Evolutionary conservation across 139 green algal species (phyloP).

Genomic region (Mychonastes homosphaera): DNA sequence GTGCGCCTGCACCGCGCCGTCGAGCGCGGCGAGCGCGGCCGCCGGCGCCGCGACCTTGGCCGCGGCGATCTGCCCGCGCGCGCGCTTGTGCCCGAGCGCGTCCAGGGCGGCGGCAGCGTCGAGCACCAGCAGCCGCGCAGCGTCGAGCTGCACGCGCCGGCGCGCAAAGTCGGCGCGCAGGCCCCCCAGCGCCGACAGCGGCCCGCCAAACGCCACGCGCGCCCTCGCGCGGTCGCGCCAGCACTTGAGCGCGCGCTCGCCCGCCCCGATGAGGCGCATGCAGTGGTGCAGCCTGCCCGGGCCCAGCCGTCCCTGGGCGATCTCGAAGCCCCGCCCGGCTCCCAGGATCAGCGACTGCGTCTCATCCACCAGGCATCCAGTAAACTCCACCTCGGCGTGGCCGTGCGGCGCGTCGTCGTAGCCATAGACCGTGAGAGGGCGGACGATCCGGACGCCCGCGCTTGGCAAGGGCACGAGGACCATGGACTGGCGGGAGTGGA

Average conservation of each 20-base stretch:
- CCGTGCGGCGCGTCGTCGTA: slow-evolving; percentile 94
- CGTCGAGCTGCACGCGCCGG: slow-evolving; percentile 29
- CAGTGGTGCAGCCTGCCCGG: slow-evolving; percentile 98
- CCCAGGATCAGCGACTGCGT: slow-evolving; percentile 42
- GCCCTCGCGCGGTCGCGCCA: slow-evolving; percentile 37
- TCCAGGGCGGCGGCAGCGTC: slow-evolving; percentile 17
- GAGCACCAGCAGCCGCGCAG: slow-evolving; percentile 26
- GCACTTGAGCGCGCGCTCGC: slow-evolving; percentile 65
- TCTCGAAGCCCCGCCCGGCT: slow-evolving; percentile 56
- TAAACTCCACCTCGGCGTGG: slow-evolving; percentile 84
- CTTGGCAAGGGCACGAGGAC: slow-evolving; percentile 80
- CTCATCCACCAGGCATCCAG: slow-evolving; percentile 45
- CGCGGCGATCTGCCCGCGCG: slow-evolving; percentile 64
- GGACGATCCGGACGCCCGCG: slow-evolving; percentile 55
- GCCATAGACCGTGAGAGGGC: slow-evolving; percentile 65
- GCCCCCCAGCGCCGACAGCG: slow-evolving; percentile 51
- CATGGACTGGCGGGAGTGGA: slow-evolving; percentile 90
- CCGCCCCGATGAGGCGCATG: slow-evolving; percentile 87
- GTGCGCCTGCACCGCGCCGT: slow-evolving; percentile 82
- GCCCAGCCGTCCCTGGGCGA: slow-evolving; percentile 72
- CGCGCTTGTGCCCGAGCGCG: slow-evolving; percentile 65
- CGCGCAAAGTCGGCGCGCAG: slow-evolving; percentile 46
- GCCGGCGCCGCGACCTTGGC: slow-evolving; percentile 84
- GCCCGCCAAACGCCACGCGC: slow-evolving; percentile 53
- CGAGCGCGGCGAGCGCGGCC: slow-evolving; percentile 59